Evolutionary conservation across 805 yeast species (phyloP), one percentile per base, ranked within the genome.

Genomic region (Lachancea mirantina): DNA sequence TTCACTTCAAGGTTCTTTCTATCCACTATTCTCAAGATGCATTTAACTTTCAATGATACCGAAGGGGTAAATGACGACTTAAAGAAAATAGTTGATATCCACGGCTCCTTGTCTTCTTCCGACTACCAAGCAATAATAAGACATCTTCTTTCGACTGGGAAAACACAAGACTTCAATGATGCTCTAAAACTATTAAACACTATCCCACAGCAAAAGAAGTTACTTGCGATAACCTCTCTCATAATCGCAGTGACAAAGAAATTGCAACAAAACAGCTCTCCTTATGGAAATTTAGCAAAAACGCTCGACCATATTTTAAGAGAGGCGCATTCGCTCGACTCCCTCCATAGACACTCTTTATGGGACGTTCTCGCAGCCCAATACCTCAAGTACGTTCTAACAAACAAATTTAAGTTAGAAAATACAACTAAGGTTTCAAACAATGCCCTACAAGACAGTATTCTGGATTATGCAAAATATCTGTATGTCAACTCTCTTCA

Each of bases 291-390:
- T n/a, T n/a, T n/a, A n/a, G n/a, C n/a, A n/a, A n/a, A n/a, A n/a
- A n/a, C n/a, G n/a, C 8, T 23, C 11, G 26, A 33, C n/a, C 45
- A 47, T 23, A 21, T 54, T 9, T 29, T 54, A 9, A 18, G 8
- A 2, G 43, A 36, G 20, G 55, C 54, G 3, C 46, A 52, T 28
- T 30, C 21, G 6, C 28, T 26, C 7, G 59, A 54, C 32, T 50
- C 49, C 1, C 17, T 25, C 1, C 54, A 50, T 30, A 23, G 22
- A 18, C 32, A 34, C 20, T 34, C 46, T 3, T 24, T 54, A 4
- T 54, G 59, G 59, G 32, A 35, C 4, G 39, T 44, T 5, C 19
- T 51, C 6, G 43, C 56, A 9, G 38, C 57, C 2, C 19, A 52
- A 4, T 54, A 42, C 32, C 40, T 50, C 19, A 52, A 49, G 27